Evolutionary conservation across 2,329 filamentous ascomycete genomes (phyloP), one percentile per base, ranked within the genome.

Genomic region (Trichoderma sp.): DNA sequence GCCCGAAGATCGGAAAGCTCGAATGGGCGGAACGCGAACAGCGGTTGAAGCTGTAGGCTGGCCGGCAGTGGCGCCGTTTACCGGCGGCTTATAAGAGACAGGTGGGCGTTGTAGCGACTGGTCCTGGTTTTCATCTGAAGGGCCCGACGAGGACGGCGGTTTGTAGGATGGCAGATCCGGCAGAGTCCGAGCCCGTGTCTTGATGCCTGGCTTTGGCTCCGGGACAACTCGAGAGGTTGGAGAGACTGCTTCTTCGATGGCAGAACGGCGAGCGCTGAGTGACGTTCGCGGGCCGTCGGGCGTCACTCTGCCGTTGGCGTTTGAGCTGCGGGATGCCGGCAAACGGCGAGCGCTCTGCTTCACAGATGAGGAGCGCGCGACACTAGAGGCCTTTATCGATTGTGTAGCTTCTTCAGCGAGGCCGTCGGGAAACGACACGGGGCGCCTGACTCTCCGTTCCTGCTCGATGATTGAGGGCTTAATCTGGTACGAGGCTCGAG

Each of bases 1-100:
- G 75, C 85, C 85, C 47, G 87, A 88, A 30, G 87, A 88, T 72
- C 87, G 84, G 74, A 88, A 88, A 9, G 83, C 81, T 69, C 88
- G 85, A 76, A 88, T 88, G 8, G 87, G 87, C 17, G 87, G 86
- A 53, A 63, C 82, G 62, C 82, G 82, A 72, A 81, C 79, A 32
- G 66, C 26, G 13, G 39, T 76, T 58, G 80, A 76, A 59, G 80
- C 77, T 36, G 74, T 74, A 47, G 78, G 73, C 72, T 84, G 80
- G 65, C 76, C 75, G 73, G 76, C 76, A 72, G 76, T 76, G 70
- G 76, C 76, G 72, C 75, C 70, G 55, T 71, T 73, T 63, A 73
- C 62, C 32, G 68, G 83, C 30, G 82, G 81, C 74, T 83, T 85
- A 79, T 85, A 87, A 26, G 87, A 88, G 71, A 86, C 79, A 26